Evolutionary conservation across 768 basidiomycete species (phyloP).

Genomic region (Chiua virens): DNA sequence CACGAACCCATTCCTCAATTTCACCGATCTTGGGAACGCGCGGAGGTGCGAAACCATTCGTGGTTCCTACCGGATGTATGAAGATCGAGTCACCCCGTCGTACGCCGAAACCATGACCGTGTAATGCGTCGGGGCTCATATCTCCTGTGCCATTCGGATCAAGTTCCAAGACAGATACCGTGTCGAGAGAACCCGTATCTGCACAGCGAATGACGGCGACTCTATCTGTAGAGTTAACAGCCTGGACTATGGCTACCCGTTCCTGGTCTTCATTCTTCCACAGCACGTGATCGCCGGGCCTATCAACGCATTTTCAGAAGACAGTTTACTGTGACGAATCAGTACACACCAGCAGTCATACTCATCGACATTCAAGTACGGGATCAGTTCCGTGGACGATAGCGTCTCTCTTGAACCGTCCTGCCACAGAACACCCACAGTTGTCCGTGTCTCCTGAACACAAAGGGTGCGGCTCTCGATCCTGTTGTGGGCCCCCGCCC

Average conservation of each 20-base stretch:
- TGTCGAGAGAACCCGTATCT: conserved; percentile 54
- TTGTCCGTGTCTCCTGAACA: conserved; percentile 72
- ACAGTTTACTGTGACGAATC: neutral
- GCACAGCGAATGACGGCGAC: conserved; percentile 65
- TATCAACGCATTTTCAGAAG: conserved; percentile 29
- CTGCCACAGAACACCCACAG: conserved; percentile 81
- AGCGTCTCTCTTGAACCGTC: conserved; percentile 69
- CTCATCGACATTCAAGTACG: conserved; percentile 86
- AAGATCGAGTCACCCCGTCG: conserved; percentile 84
- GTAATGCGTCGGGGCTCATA: conserved; percentile 40
- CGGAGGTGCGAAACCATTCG: conserved; percentile 69
- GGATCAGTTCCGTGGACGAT: conserved; percentile 65
- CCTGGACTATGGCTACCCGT: conserved; percentile 74
- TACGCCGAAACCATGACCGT: conserved; percentile 70
- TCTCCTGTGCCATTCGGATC: conserved; percentile 78
- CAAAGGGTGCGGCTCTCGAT: conserved; percentile 57
- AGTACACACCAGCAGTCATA: conserved; percentile 80
- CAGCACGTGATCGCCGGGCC: conserved; percentile 90
- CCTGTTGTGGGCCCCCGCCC: conserved; percentile 41
- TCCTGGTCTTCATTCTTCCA: conserved; percentile 75
- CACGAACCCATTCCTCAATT: conserved; percentile 75
- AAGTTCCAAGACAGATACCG: conserved; percentile 83
- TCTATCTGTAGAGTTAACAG: conserved; percentile 68
- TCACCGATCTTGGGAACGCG: conserved; percentile 84
- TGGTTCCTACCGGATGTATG: conserved; percentile 65